Percentiles rank a stretch among this genome's conserved stretches.
Conservation (phyloP, 1,139 yeast genomes). For the Suhomyces choctaworum region DNA sequence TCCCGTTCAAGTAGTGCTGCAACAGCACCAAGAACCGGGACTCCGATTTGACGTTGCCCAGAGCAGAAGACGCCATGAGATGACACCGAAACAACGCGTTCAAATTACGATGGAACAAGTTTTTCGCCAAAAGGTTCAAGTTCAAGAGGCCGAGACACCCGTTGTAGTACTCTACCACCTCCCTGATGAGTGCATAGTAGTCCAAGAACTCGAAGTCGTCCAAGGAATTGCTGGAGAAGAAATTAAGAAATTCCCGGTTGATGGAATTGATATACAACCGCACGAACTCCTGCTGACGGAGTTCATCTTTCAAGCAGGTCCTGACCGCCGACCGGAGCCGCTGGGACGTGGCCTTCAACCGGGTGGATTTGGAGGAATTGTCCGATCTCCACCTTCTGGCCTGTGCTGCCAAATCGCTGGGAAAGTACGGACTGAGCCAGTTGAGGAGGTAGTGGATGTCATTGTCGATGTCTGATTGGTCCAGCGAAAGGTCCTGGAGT, state of each 20-base stretch:
- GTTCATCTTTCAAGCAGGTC: slow-evolving; percentile 38
- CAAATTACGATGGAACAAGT: slow-evolving; percentile 28
- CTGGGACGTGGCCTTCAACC: slow-evolving; percentile 24
- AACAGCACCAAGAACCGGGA: slow-evolving; percentile 10
- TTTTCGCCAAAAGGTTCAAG: slow-evolving; percentile 20
- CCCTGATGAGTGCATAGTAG: slow-evolving; percentile 14
- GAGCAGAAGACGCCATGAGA: slow-evolving; percentile 11
- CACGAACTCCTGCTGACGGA: slow-evolving; percentile 37
- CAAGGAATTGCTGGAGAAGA: slow-evolving; percentile 9
- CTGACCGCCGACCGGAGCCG: slow-evolving; percentile 41
- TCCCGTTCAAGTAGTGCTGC: slow-evolving; percentile 11
- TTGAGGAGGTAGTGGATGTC: slow-evolving; percentile 40
- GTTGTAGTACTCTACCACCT: slow-evolving; percentile 20
- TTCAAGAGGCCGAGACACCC: slow-evolving; percentile 23
- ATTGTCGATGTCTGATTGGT: slow-evolving; percentile 39
- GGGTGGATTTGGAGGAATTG: not conserved
- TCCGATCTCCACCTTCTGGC: slow-evolving; percentile 2
- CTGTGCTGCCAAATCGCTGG: slow-evolving; percentile 14
- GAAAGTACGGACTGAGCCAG: slow-evolving; percentile 41
- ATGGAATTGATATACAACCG: slow-evolving; percentile 39
- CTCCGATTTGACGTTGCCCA: not conserved
- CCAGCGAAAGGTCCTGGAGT: slow-evolving; percentile 25
- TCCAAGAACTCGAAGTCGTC: slow-evolving; percentile 12
- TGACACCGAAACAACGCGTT: slow-evolving; percentile 26
- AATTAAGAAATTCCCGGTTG: slow-evolving; percentile 12